phyloP scores from a whole-genome alignment of 768 basidiomycete genomes.

The Chalciporus pseudorubinellus region DNA sequence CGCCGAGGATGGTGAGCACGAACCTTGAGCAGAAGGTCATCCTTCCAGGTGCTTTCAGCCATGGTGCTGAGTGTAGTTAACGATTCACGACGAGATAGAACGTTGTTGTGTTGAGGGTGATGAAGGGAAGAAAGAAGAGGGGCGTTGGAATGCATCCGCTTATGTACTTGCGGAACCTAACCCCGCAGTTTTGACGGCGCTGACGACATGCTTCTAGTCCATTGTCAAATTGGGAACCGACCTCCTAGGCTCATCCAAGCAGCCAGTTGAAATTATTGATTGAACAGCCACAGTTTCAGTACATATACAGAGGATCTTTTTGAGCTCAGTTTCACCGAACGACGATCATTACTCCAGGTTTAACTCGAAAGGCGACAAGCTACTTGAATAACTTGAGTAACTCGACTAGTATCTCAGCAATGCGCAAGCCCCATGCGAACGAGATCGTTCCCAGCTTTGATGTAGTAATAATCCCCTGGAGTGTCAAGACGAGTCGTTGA shows the following conservation, averaged over 20 bases:
- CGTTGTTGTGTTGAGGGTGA: not conserved
- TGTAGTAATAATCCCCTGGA: slow-evolving; percentile 65
- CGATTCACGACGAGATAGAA: not conserved
- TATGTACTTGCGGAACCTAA: slow-evolving; percentile 22
- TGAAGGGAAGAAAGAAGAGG: slow-evolving; percentile 21
- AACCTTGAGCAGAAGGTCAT: slow-evolving; percentile 81
- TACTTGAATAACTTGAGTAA: not conserved
- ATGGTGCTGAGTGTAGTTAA: slow-evolving; percentile 33
- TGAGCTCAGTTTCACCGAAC: too few species aligned
- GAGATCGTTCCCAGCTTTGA: slow-evolving; percentile 54
- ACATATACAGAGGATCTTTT: too few species aligned
- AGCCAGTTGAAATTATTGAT: too few species aligned
- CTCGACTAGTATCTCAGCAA: slow-evolving; percentile 24
- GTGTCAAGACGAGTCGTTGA: not conserved
- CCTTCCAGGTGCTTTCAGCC: slow-evolving; percentile 63
- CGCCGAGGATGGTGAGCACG: slow-evolving; percentile 1
- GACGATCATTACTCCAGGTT: not conserved
- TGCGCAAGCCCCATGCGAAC: slow-evolving; percentile 42
- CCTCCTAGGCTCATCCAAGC: not conserved
- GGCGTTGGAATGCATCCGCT: slow-evolving; percentile 13
- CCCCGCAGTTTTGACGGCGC: not conserved
- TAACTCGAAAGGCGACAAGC: not conserved
- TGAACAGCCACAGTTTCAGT: too few species aligned
- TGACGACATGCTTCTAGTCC: slow-evolving; percentile 23
- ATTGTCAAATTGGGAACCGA: slow-evolving; percentile 9